Evolutionary conservation across 306 rosid genomes (phyloP).

Genomic region (Myrica gale): DNA sequence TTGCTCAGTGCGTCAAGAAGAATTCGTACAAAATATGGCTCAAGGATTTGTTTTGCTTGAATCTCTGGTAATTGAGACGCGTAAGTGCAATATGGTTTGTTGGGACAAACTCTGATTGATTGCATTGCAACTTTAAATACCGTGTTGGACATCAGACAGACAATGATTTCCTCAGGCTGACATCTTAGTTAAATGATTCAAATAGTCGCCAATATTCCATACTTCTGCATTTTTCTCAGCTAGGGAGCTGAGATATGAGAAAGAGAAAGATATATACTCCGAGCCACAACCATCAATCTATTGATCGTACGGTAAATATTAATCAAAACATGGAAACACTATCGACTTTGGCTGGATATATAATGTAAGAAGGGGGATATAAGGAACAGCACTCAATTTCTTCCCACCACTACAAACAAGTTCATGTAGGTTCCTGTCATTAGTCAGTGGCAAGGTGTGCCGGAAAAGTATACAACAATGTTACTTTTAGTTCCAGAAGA

Average conservation of each 20-base stretch:
- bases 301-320: background rate
- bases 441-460: slow-evolving; percentile 29
- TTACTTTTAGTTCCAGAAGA: slow-evolving; percentile 37
- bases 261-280: background rate
- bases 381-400: slow-evolving; percentile 24
- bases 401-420: slow-evolving; percentile 36
- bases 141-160: no score
- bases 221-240: background rate
- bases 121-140: no score
- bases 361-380: slow-evolving; percentile 12
- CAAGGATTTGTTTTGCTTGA: no score
- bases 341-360: background rate
- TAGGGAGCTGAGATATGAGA: background rate
- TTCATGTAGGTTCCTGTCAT: slow-evolving; percentile 26
- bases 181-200: no score
- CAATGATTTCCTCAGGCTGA: no score
- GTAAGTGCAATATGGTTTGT: no score
- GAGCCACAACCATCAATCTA: background rate
- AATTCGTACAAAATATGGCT: no score
- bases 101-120: no score
- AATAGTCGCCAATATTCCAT: no score
- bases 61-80: no score
- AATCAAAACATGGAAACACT: slow-evolving; percentile 3
- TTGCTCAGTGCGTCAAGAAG: no score
- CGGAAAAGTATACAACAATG: slow-evolving; percentile 44